These are phyloP conservation scores for Aaosphaeria pasadenensis DNA, from an alignment of 2,329 filamentous ascomycete species.

Conservation along the genomic window DNA sequence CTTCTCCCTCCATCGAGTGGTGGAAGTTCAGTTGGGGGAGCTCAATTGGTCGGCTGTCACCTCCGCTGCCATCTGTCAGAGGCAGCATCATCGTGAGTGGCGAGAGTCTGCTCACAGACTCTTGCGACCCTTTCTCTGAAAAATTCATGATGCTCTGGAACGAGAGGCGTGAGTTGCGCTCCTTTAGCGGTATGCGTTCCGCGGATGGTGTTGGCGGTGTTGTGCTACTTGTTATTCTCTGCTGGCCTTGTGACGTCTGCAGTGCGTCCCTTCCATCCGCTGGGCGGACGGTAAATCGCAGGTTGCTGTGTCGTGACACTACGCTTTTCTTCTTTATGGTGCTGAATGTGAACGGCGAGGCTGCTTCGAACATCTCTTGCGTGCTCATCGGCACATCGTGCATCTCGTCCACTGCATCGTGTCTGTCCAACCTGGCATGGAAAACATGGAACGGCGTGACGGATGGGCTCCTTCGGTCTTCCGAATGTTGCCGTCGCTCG, in stretches of 20 bases:
- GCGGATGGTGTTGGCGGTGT: conserved; percentile 10
- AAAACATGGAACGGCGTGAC: conserved; percentile 30
- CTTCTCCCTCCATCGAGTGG: conserved; percentile 16
- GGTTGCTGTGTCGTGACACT: conserved; percentile 13
- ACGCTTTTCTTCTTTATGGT: conserved; percentile 39
- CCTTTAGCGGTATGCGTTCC: conserved; percentile 24
- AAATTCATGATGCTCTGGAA: conserved; percentile 11
- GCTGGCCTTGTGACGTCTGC: conserved; percentile 8
- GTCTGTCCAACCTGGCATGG: conserved; percentile 17
- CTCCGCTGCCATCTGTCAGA: conserved; percentile 1
- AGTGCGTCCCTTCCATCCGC: conserved; percentile 4
- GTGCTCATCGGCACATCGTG: conserved; percentile 34
- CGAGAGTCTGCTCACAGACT: conserved; percentile 1
- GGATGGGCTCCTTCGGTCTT: conserved; percentile 10
- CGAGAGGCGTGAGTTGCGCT: conserved; percentile 17
- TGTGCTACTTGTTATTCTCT: too few relatives aligned
- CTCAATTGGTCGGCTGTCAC: conserved; percentile 1
- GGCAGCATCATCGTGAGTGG: too few relatives aligned
- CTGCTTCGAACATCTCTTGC: conserved; percentile 43
- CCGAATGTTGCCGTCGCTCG: conserved; percentile 5
- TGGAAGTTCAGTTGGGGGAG: conserved; percentile 19
- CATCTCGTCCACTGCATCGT: conserved; percentile 10
- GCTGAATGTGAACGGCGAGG: conserved; percentile 39
- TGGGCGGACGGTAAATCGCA: conserved; percentile 18
- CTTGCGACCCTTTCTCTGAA: conserved; percentile 21